Evolutionary conservation across 805 yeast species (phyloP).

Genomic region (Kazachstania viticola): DNA sequence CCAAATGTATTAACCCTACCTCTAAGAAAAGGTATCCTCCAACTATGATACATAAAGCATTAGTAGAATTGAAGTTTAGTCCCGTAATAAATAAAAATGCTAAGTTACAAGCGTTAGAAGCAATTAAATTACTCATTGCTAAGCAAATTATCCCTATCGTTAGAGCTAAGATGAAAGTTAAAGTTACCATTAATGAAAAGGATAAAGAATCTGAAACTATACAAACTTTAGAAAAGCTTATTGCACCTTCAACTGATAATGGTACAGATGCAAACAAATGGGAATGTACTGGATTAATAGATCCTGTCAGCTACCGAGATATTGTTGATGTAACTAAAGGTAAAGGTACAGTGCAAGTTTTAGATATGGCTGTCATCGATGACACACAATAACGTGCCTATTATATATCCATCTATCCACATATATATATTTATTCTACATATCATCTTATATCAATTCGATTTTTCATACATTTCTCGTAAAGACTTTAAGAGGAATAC

Average conservation of each 20-base stretch:
- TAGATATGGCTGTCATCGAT: slow-evolving; percentile 81
- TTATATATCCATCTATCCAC: background rate
- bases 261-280: slow-evolving; percentile 34
- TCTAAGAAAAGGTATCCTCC: slow-evolving; percentile 89
- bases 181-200: slow-evolving; percentile 41
- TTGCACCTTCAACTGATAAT: slow-evolving; percentile 34
- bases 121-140: slow-evolving; percentile 63
- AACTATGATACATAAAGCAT: slow-evolving; percentile 81
- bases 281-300: slow-evolving; percentile 60
- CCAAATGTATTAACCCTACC: slow-evolving; percentile 85
- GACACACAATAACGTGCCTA: slow-evolving; percentile 27
- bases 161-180: slow-evolving; percentile 85
- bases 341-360: slow-evolving; percentile 62
- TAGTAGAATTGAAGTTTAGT: slow-evolving; percentile 69
- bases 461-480: slow-evolving; percentile 15
- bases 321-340: slow-evolving; percentile 50
- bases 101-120: slow-evolving; percentile 84
- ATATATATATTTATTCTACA: background rate
- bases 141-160: slow-evolving; percentile 86
- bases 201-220: slow-evolving; percentile 23
- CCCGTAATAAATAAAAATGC: slow-evolving; percentile 63
- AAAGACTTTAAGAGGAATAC: slow-evolving; percentile 32
- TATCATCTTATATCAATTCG: slow-evolving; percentile 1
- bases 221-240: slow-evolving; percentile 32
- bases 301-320: slow-evolving; percentile 72